Conservation (phyloP, 805 yeast species). For the Starmerella apis region DNA sequence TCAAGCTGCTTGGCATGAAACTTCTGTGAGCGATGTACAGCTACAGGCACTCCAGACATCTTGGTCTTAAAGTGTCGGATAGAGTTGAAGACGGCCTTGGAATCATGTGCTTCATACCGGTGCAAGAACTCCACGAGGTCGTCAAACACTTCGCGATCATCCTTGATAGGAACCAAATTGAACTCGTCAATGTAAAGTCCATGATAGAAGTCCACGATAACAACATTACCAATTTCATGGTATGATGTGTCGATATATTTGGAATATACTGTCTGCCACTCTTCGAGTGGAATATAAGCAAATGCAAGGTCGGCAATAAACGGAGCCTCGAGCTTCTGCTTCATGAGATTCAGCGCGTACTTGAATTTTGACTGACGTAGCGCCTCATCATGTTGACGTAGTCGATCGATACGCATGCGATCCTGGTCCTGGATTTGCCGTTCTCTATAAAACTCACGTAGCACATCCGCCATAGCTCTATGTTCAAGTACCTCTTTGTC, state of each 20-base stretch:
- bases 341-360: conserved; percentile 19
- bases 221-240: conserved; percentile 18
- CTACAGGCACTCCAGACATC: conserved; percentile 6
- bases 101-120: conserved; percentile 9
- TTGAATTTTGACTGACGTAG: conserved; percentile 13
- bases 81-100: conserved; percentile 12
- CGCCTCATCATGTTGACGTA: conserved; percentile 18
- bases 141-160: conserved; percentile 11
- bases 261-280: conserved; percentile 15
- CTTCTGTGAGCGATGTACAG: conserved; percentile 11
- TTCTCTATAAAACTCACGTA: conserved; percentile 17
- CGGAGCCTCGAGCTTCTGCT: conserved; percentile 19
- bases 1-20: conserved; percentile 9
- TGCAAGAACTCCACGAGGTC: conserved; percentile 14
- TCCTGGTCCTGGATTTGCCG: conserved; percentile 21
- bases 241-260: conserved; percentile 9
- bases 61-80: conserved; percentile 12
- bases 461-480: conserved; percentile 1
- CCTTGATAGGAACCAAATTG: conserved; percentile 13
- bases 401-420: conserved; percentile 19
- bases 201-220: conserved; percentile 21
- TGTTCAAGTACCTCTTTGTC: conserved; percentile 6
- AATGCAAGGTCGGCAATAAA: conserved; percentile 20
- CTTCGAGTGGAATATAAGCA: conserved; percentile 16
- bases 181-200: conserved; percentile 20